Percentiles rank a stretch among this genome's conserved stretches.
Evolutionary conservation across 257 asterid species (phyloP).

Genomic region (Verbena officinalis): DNA sequence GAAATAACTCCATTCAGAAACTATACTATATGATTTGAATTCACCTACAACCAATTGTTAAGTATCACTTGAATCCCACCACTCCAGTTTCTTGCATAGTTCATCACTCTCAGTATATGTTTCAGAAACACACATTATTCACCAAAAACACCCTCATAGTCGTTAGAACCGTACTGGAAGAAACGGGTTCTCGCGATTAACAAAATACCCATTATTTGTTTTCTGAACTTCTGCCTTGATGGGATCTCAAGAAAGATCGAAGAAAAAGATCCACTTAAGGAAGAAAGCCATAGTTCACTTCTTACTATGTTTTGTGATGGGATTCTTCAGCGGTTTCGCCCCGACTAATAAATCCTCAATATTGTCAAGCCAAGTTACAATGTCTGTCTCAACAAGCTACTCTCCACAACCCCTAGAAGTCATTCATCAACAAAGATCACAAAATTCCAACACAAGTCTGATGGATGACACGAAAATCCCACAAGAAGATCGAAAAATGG

Average conservation of each 20-base stretch:
- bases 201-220: not conserved
- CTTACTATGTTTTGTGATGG: conserved; percentile 76
- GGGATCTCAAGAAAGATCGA: conserved; percentile 82
- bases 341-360: conserved; percentile 60
- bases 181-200: not conserved
- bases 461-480: conserved; percentile 30
- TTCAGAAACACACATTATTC: conserved; percentile 8
- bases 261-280: conserved; percentile 72
- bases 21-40: conserved; percentile 30
- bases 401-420: conserved; percentile 54
- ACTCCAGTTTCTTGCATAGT: conserved; percentile 15
- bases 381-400: conserved; percentile 33
- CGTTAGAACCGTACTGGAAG: not conserved
- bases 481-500: conserved; percentile 19
- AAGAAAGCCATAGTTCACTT: conserved; percentile 80
- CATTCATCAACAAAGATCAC: conserved; percentile 34
- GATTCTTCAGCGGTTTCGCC: conserved; percentile 90
- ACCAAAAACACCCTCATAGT: not conserved
- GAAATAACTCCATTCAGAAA: conserved; percentile 29
- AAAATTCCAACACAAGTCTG: conserved; percentile 33
- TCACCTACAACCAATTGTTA: conserved; percentile 36
- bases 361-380: conserved; percentile 27
- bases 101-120: conserved; percentile 12
- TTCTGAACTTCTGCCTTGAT: conserved; percentile 19
- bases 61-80: conserved; percentile 36